Conservation (phyloP, 306 rosid genomes). For the Luffa aegyptiaca region DNA sequence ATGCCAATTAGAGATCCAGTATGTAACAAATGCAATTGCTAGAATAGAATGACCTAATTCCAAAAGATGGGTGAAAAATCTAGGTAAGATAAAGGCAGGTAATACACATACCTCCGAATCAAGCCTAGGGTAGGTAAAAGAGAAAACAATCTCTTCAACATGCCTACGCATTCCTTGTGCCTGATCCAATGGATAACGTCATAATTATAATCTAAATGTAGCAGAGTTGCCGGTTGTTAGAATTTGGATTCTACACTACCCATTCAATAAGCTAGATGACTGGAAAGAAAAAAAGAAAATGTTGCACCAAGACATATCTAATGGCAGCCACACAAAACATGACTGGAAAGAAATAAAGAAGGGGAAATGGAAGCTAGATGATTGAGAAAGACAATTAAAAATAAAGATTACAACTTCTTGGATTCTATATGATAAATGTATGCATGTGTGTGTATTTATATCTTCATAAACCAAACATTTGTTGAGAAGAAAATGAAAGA, state of each 20-base stretch:
- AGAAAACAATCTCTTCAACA: slow-evolving; percentile 82
- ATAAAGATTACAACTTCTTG: not conserved
- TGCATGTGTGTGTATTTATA: not conserved
- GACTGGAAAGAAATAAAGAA: not conserved
- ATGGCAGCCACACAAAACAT: not conserved
- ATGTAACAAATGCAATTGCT: not conserved
- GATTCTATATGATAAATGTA: not conserved
- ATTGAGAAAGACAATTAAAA: not conserved
- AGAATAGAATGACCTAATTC: not conserved
- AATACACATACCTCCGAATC: slow-evolving; percentile 68
- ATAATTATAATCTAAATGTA: not conserved
- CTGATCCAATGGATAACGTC: slow-evolving; percentile 17
- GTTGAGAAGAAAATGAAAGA: not conserved
- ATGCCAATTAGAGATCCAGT: not conserved
- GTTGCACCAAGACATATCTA: not conserved
- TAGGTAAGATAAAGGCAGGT: not conserved
- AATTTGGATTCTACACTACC: not conserved
- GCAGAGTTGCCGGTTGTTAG: not conserved
- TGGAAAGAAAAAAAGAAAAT: not conserved
- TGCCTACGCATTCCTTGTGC: slow-evolving; percentile 55
- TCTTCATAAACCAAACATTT: not conserved
- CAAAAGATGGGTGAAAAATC: slow-evolving; percentile 6
- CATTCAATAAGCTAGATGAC: not conserved
- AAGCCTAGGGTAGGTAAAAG: slow-evolving; percentile 78
- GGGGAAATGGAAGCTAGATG: not conserved